Evolutionary conservation across 2,329 filamentous ascomycete species (phyloP).

Genomic region (Dactylellina sp.): DNA sequence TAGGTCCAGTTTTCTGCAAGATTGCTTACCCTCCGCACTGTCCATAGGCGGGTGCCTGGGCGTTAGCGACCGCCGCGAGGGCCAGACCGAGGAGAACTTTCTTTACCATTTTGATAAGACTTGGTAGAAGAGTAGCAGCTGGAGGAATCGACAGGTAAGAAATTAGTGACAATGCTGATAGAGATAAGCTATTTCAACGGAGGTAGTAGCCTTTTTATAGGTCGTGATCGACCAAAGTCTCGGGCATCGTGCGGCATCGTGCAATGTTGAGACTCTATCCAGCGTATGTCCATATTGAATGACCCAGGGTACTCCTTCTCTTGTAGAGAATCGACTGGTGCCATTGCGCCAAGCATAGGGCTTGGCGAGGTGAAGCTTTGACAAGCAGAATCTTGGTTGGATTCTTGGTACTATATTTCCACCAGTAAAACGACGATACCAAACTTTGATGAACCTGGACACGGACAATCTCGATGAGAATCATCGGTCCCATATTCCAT

Average conservation of each 20-base stretch:
- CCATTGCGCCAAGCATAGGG: background rate
- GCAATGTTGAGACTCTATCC: too few relatives aligned
- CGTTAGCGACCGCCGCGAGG: constrained; percentile 44
- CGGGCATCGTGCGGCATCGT: background rate
- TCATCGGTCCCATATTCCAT: constrained; percentile 21
- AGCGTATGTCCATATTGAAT: background rate
- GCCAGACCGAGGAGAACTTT: constrained; percentile 48
- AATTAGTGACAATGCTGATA: constrained; percentile 9
- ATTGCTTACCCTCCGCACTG: too few relatives aligned
- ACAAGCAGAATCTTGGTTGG: constrained; percentile 5
- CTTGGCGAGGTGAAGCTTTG: constrained; percentile 42
- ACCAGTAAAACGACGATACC: constrained; percentile 43
- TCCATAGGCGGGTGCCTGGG: constrained; percentile 36
- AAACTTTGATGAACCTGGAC: constrained; percentile 19
- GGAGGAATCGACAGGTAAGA: background rate
- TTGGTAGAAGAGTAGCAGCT: constrained; percentile 5
- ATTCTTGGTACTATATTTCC: constrained; percentile 24
- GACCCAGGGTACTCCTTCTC: background rate
- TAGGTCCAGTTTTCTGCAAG: too few relatives aligned
- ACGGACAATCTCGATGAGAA: constrained; percentile 51
- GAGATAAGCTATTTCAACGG: background rate
- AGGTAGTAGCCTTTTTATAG: background rate
- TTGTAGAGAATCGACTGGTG: constrained; percentile 11
- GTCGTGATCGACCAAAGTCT: background rate
- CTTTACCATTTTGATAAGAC: constrained; percentile 29